Percentiles rank a stretch among this genome's conserved stretches.
Conservation (phyloP, 176 grass and related monocot genomes). For the Typha latifolia region DNA sequence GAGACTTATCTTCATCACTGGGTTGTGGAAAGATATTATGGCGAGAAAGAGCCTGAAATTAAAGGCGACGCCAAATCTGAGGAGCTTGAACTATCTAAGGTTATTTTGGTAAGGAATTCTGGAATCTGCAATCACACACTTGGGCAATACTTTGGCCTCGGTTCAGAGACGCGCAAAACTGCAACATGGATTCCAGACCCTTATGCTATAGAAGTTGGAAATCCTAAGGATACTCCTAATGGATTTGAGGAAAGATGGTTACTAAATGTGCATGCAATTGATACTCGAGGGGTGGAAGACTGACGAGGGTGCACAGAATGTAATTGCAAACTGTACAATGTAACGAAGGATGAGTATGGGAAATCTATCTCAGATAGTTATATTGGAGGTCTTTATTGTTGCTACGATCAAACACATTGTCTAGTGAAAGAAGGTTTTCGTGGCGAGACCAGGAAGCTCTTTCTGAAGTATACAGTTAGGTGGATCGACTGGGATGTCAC, state of each 20-base stretch:
- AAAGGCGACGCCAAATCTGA: neutral
- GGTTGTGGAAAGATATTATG: conserved; percentile 44
- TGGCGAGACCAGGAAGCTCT: conserved; percentile 32
- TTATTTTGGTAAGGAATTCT: conserved; percentile 27
- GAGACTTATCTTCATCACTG: conserved; percentile 96
- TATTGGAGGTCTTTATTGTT: conserved; percentile 50
- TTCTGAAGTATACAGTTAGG: conserved; percentile 56
- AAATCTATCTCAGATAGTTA: conserved; percentile 23
- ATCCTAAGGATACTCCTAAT: conserved; percentile 27
- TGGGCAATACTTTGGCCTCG: conserved; percentile 66
- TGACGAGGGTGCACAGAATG: conserved; percentile 61
- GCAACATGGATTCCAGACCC: conserved; percentile 80
- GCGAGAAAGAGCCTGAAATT: neutral
- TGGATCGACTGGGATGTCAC: conserved; percentile 58
- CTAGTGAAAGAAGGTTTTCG: conserved; percentile 23
- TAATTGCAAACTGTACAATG: conserved; percentile 70
- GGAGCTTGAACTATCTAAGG: conserved; percentile 1
- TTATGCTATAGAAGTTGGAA: conserved; percentile 63
- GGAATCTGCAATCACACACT: conserved; percentile 46
- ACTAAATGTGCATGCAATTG: conserved; percentile 71
- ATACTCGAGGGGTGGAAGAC: conserved; percentile 52
- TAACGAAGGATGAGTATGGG: conserved; percentile 49
- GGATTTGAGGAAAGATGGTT: conserved; percentile 66
- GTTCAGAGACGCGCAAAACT: conserved; percentile 79
- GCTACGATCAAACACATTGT: conserved; percentile 67